Conservation (phyloP, 139 green algal species). For the Pseudopediastrum boryanum region DNA sequence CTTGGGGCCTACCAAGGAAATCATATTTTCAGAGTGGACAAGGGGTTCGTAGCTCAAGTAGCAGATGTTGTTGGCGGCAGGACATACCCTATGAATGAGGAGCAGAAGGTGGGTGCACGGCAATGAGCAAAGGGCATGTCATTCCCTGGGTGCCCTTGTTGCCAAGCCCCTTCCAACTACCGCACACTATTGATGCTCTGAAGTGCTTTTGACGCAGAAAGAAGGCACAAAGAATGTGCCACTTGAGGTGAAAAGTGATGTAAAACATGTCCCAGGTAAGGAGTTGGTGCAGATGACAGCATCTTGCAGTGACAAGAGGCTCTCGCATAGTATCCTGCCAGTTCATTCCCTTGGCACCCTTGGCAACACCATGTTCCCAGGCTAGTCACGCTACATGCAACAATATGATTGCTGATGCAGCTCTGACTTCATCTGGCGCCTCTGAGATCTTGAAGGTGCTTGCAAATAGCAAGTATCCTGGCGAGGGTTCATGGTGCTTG, state of each 20-base stretch:
- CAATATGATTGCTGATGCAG: no score
- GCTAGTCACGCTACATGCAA: no score
- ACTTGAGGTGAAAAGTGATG: slow-evolving; percentile 71
- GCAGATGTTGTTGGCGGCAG: slow-evolving; percentile 69
- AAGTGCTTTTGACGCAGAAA: slow-evolving; percentile 33
- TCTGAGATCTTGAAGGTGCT: no score
- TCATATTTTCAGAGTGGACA: slow-evolving; percentile 86
- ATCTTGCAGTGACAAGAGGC: no score
- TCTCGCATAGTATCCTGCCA: no score
- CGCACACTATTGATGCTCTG: not conserved
- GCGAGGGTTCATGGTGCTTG: no score
- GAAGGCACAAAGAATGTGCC: slow-evolving; percentile 75
- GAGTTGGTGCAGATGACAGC: no score
- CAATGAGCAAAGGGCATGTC: not conserved
- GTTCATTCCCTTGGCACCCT: no score
- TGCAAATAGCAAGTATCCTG: no score
- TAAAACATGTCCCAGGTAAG: slow-evolving; percentile 64
- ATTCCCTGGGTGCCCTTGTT: not conserved
- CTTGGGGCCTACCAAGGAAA: slow-evolving; percentile 85
- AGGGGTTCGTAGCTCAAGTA: slow-evolving; percentile 92
- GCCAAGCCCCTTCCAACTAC: not conserved
- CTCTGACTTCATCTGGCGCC: no score
- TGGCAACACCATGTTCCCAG: no score
- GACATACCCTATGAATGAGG: slow-evolving; percentile 47
- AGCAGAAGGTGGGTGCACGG: slow-evolving; percentile 51